Percentiles rank a stretch among this genome's conserved stretches.
These are phyloP conservation scores for Catharanthus roseus DNA, from an alignment of 257 asterid species.

Conservation along the genomic window DNA sequence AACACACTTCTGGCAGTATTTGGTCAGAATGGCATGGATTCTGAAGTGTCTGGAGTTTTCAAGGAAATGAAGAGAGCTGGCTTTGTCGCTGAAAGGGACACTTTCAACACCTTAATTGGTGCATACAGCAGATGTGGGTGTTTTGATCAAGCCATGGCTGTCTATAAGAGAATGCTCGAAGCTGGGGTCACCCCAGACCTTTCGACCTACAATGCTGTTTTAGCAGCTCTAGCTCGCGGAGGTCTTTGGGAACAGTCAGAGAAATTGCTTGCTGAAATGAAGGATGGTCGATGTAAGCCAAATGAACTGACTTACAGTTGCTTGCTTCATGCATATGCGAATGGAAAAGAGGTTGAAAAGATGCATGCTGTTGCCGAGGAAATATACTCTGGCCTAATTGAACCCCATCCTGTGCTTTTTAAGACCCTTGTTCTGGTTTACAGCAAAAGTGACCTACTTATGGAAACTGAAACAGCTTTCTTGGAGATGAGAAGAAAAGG, in stretches of 20 bases:
- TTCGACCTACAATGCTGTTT: slow-evolving; percentile 78
- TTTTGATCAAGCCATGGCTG: slow-evolving; percentile 75
- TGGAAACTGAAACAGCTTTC: slow-evolving; percentile 81
- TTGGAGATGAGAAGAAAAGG: slow-evolving; percentile 55
- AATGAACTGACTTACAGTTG: slow-evolving; percentile 74
- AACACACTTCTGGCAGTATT: slow-evolving; percentile 90
- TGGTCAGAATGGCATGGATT: slow-evolving; percentile 90
- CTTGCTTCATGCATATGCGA: slow-evolving; percentile 88
- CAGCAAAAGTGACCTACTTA: slow-evolving; percentile 62
- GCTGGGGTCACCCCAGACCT: slow-evolving; percentile 82
- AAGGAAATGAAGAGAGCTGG: slow-evolving; percentile 91
- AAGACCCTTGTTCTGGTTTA: slow-evolving; percentile 84
- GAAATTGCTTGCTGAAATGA: slow-evolving; percentile 78
- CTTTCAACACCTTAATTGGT: slow-evolving; percentile 83
- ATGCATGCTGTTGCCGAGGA: slow-evolving; percentile 56
- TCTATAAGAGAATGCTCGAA: slow-evolving; percentile 73
- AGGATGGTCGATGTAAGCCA: slow-evolving; percentile 59
- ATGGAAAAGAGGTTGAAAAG: slow-evolving; percentile 69
- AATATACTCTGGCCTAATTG: slow-evolving; percentile 50
- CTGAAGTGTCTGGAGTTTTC: slow-evolving; percentile 85
- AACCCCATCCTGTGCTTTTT: slow-evolving; percentile 51
- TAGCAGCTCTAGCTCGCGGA: slow-evolving; percentile 85
- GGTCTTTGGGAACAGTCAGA: slow-evolving; percentile 94
- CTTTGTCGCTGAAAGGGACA: slow-evolving; percentile 83
- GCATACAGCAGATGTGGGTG: slow-evolving; percentile 90